Base-by-base conservation (phyloP, 2,329 filamentous ascomycete species). In the Sphaerulina vaccinii region DNA sequence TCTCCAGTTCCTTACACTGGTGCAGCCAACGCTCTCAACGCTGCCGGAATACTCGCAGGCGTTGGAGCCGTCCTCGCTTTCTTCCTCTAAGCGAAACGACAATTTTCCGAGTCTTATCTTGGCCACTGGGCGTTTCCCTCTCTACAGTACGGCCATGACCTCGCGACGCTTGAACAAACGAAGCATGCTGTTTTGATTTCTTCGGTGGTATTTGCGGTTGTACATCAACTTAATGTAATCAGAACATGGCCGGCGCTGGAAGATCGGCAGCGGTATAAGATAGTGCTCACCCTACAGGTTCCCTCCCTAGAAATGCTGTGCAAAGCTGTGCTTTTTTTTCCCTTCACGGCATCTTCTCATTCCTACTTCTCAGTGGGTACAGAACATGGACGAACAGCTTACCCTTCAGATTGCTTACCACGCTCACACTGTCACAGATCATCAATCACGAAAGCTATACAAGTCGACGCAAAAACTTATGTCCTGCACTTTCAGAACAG, bases 61-160 rank as follows among this genome's bases (percentile, higher is more conserved):
- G 48, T 58, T 32, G 61, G 58, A 53, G 61, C 59, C 48, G 49
- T 62, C 39, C 54, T 58, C 22, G 61, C 61, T 55, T 49, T 63
- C 59, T 63, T 63, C 58, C 41, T 63, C 44, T 63, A 62, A 53
- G 45, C 48, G 49, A 27, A 27, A 15, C 15, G 39, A 39, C 36
- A 39, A 38, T 38, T 15, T 21, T 19, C 18, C n/a, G 36, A 18
- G 16, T 22, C 18, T 11, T 7, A 39, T 39, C 36, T 22, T 39
- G 36, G 27, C 36, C 36, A 39, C 36, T 39, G 36, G 22, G 36
- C 36, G 36, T 39, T 39, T 19, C n/a, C n/a, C n/a, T 39, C 36
- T 39, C 36, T 16, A 39, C 36, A 39, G 36, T 18, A 39, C 18
- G 36, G 36, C 19, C 18, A 22, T 39, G 36, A 39, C 36, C 36